Base-by-base conservation (phyloP, 2,329 filamentous ascomycete species). In the Botryotinia convoluta region DNA sequence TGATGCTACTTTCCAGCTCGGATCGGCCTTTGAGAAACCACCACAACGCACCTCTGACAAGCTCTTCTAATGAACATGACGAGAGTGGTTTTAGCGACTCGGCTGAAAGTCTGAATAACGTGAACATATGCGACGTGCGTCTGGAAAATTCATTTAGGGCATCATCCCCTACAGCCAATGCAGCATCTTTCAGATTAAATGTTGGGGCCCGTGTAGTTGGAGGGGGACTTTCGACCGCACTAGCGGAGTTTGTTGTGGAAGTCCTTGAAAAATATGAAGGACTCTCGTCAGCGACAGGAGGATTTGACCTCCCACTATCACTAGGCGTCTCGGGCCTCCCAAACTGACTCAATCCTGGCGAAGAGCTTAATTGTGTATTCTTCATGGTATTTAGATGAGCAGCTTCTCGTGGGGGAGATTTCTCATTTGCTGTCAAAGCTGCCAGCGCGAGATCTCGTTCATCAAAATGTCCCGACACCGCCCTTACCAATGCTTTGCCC, bases 11-110 rank as follows among this genome's bases (percentile, higher is more conserved):
- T 81, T 97, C 95, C 69, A 97, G 85, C 16, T 90, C 90, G 79
- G 91, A 89, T 75, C 94, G 90, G 32, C 94, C 95, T 77, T 89
- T 92, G 63, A 97, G 81, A 79, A 97, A 97, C 95, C 95, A 98
- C 95, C 95, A 98, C 0, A 93, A 84, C 5, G 90, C 91, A 37
- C 90, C 91, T 73, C 93, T 88, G 16, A 92, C 86, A 84, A 95
- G 91, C 74, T 94, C 89, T 64, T 87, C 85, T 0, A 91, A 86
- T 0, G 89, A 84, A 69, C 89, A 91, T 44, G 87, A 86, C 72
- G 88, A 86, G 7, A 94, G 81, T 0, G 93, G 90, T 75, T 89
- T 90, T 44, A 91, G 85, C 45, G 90, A 88, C 81, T 97, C 93
- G 0, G 94, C 91, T 73, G 95, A 93, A 61, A 95, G 82, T 54